Evolutionary conservation across 176 grass and related monocot species (phyloP).

Genomic region (Eremochloa ophiuroides): DNA sequence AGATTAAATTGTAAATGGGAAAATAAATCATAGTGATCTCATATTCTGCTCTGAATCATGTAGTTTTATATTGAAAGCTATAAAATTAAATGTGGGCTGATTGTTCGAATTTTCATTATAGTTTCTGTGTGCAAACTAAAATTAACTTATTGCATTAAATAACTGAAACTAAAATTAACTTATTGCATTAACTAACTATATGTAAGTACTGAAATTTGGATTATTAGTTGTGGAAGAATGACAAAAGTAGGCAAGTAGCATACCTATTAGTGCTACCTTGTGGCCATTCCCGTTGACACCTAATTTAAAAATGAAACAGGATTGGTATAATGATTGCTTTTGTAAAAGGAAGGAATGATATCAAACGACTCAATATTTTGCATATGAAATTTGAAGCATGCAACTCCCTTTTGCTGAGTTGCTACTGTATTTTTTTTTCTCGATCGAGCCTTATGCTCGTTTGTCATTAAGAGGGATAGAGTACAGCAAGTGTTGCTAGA

Average conservation of each 20-base stretch:
- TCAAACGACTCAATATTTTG: too few species aligned
- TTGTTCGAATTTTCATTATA: background rate
- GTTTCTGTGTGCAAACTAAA: background rate
- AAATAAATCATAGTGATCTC: background rate
- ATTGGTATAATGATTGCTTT: background rate
- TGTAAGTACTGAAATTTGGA: background rate
- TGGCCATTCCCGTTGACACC: background rate
- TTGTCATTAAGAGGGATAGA: too few species aligned
- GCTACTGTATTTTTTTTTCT: too few species aligned
- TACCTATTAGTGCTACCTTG: background rate
- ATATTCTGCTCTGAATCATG: background rate
- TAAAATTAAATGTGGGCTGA: background rate
- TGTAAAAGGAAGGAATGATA: background rate
- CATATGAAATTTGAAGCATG: too few species aligned
- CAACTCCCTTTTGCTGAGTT: too few species aligned
- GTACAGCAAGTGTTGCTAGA: too few species aligned
- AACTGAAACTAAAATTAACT: background rate
- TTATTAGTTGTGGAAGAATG: background rate
- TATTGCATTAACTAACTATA: background rate
- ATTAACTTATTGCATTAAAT: too few species aligned
- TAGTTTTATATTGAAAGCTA: background rate
- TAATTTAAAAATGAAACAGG: background rate
- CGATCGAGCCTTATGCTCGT: too few species aligned
- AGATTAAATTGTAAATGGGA: background rate
- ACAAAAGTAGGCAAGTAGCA: background rate